Percentiles rank a stretch among this genome's conserved stretches.
These are phyloP conservation scores for Fomitiporia mediterranea DNA, from an alignment of 1,284 basidiomycete genomes.

Conservation along the genomic window DNA sequence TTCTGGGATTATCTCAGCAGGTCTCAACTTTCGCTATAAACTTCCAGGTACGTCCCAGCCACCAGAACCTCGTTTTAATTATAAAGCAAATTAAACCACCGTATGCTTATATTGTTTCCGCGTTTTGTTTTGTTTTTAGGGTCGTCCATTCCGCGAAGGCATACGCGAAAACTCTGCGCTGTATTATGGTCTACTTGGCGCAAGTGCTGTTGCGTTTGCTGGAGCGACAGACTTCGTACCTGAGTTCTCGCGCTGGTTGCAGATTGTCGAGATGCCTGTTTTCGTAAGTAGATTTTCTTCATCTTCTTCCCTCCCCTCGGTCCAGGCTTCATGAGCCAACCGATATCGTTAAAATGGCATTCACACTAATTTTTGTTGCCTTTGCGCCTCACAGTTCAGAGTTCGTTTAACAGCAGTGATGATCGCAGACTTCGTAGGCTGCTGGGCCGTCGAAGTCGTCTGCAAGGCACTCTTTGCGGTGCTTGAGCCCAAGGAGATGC, in stretches of 20 bases:
- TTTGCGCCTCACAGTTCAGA: slow-evolving; percentile 61
- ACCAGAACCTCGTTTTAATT: background rate
- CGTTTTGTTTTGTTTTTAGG: slow-evolving; percentile 38
- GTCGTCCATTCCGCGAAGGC: slow-evolving; percentile 93
- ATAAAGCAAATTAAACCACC: slow-evolving; percentile 3
- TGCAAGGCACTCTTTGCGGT: slow-evolving; percentile 91
- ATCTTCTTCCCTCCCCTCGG: no score
- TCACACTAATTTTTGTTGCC: background rate
- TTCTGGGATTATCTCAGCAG: slow-evolving; percentile 89
- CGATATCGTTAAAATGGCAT: no score
- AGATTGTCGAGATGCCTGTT: slow-evolving; percentile 88
- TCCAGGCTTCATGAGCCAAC: no score
- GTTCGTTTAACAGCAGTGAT: slow-evolving; percentile 73
- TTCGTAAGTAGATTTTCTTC: slow-evolving; percentile 51
- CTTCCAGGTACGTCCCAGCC: slow-evolving; percentile 60
- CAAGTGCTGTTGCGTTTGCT: slow-evolving; percentile 85
- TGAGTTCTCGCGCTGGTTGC: slow-evolving; percentile 94
- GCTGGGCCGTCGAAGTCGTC: slow-evolving; percentile 75
- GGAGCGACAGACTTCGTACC: slow-evolving; percentile 92
- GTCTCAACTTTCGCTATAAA: slow-evolving; percentile 97
- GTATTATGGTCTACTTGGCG: slow-evolving; percentile 88
- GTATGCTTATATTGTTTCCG: background rate
- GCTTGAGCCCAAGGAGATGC: slow-evolving; percentile 79
- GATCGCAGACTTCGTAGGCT: slow-evolving; percentile 86
- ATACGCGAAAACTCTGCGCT: slow-evolving; percentile 89